Evolutionary conservation across 371 early-diverging fungal species (phyloP).

Genomic region (Scutellospora calospora): DNA sequence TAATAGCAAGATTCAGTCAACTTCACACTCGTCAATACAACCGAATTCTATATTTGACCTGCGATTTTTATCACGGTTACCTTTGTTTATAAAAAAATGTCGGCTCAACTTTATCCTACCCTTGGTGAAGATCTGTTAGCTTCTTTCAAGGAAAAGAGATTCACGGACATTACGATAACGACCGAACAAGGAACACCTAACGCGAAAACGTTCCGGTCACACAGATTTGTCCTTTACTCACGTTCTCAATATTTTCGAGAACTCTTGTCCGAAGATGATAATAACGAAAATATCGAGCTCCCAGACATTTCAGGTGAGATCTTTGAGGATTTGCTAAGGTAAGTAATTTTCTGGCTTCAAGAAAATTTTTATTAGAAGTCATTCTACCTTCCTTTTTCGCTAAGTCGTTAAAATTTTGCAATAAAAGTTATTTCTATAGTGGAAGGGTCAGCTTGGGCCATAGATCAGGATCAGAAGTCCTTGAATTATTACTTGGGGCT

Average conservation of each 20-base stretch:
- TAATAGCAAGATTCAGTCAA: no score
- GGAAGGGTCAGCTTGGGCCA: neutral
- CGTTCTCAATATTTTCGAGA: neutral
- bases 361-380: neutral
- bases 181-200: neutral
- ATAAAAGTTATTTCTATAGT: constrained; percentile 31
- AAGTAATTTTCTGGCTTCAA: neutral
- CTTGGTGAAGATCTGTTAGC: no score
- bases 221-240: neutral
- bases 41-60: no score
- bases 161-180: no score
- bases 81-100: no score
- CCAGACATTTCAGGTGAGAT: neutral
- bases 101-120: no score
- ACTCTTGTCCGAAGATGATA: neutral
- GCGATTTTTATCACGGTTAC: no score
- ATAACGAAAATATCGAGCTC: neutral
- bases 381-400: neutral
- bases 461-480: constrained; percentile 17
- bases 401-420: neutral
- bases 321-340: constrained; percentile 1
- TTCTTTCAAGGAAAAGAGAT: no score
- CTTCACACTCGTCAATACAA: no score
- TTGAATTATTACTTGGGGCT: constrained; percentile 32
- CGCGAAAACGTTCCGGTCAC: neutral